These are phyloP conservation scores for Alternaria infectoria DNA, from an alignment of 2,329 filamentous ascomycete species.

Conservation along the genomic window DNA sequence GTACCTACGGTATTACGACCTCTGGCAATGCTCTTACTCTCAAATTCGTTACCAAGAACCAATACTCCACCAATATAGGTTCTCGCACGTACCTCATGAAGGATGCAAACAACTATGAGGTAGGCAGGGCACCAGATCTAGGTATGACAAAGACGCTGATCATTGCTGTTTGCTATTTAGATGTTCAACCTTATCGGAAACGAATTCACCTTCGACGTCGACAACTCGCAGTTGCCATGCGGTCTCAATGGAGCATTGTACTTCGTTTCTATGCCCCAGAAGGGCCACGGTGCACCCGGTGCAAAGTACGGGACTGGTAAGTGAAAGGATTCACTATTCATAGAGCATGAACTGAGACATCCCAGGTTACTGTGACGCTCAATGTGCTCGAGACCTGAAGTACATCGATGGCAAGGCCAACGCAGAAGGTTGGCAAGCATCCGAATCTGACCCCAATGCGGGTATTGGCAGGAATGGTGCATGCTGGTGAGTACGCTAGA, in stretches of 20 bases:
- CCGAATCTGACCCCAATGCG: slow-evolving; percentile 59
- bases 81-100: slow-evolving; percentile 47
- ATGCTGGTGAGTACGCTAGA: slow-evolving; percentile 56
- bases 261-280: slow-evolving; percentile 62
- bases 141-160: background rate
- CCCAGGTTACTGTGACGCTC: slow-evolving; percentile 49
- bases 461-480: slow-evolving; percentile 61
- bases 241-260: slow-evolving; percentile 66
- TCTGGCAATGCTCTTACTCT: slow-evolving; percentile 60
- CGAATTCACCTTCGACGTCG: slow-evolving; percentile 47
- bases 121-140: background rate
- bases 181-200: slow-evolving; percentile 45
- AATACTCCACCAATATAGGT: slow-evolving; percentile 48
- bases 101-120: slow-evolving; percentile 34
- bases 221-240: slow-evolving; percentile 66
- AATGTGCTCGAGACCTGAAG: slow-evolving; percentile 54
- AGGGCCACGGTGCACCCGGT: slow-evolving; percentile 54
- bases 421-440: slow-evolving; percentile 59
- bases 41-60: slow-evolving; percentile 63
- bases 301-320: slow-evolving; percentile 60
- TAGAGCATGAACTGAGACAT: background rate
- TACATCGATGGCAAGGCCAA: slow-evolving; percentile 61
- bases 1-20: slow-evolving; percentile 58
- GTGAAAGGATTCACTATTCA: slow-evolving; percentile 25
- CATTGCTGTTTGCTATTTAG: background rate